Base-by-base conservation (phyloP, 108 stramenopile species). In the Parmales sp. region DNA sequence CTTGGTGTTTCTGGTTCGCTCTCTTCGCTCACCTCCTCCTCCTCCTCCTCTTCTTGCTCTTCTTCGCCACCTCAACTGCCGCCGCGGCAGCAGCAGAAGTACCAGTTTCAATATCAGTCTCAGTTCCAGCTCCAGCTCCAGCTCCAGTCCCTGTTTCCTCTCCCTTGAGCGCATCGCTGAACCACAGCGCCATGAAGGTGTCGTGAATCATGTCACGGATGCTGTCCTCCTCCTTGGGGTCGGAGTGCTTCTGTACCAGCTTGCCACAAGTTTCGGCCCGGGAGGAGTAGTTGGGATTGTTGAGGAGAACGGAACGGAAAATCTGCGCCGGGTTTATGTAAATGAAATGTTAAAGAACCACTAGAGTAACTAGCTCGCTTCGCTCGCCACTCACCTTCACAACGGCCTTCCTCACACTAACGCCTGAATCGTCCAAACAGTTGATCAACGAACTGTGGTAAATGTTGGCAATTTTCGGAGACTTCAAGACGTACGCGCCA, bases 201-300 rank as follows among this genome's bases (percentile, higher is more conserved):
- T 88, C 92, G 65, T 90, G 82, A 25, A 96, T 84, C 36, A 90
- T 65, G 68, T 96, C 95, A 45, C 91, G 86, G 2, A 96, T 90
- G 0, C 75, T 74, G 65, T 96, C 95, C 72, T 96, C 95, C 70
- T 96, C 95, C 70, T 93, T 92, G 22, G 87, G 88, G 70, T 94
- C 83, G 37, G 82, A 80, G 41, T 87, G 88, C 19, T 90, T 72
- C 69, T 86, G 75, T 34, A 96, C 71, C 80, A 94, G 81, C 11
- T 54, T 69, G 38, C 76, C 75, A 67, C 88, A 90, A 18, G 85
- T 90, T 19, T 71, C 75, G 11, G 88, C 83, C 51, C 92, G 78
- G 34, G 86, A 84, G 60, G 76, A 69, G 73, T 93, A 92, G 28
- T 74, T 51, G n/a, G 90, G 88, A 49, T 90, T 81, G 37, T 79